Percentiles rank a stretch among this genome's conserved stretches.
Evolutionary conservation across 208 protist genomes (phyloP).

Genomic region (Acanthamoeba lugdunensis): DNA sequence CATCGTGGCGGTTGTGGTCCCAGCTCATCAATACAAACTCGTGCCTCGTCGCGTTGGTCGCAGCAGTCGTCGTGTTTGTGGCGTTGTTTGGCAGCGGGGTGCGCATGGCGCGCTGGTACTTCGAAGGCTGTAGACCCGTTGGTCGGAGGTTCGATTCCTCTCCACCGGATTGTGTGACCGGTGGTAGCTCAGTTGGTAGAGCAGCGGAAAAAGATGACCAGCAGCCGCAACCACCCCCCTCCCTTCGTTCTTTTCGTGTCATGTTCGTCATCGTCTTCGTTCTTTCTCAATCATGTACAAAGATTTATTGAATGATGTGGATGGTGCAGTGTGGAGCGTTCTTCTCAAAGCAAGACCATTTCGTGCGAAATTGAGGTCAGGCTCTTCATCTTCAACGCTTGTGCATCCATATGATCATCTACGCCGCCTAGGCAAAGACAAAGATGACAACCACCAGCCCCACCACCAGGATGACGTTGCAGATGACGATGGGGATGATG

Average conservation of each 20-base stretch:
- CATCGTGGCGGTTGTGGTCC: too few species aligned
- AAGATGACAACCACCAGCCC: conserved; percentile 41
- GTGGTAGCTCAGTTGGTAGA: conserved; percentile 28
- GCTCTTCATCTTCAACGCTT: too few species aligned
- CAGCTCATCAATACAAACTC: too few species aligned
- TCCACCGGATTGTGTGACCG: not conserved
- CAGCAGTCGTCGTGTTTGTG: too few species aligned
- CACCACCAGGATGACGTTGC: conserved; percentile 29
- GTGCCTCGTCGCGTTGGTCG: too few species aligned
- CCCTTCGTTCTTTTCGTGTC: not conserved
- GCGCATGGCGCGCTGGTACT: not conserved
- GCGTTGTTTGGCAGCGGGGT: not conserved
- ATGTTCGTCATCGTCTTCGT: not conserved
- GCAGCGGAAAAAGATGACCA: not conserved
- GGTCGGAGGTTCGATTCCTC: conserved; percentile 20
- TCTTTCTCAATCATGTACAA: not conserved
- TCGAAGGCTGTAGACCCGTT: conserved; percentile 40
- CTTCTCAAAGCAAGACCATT: too few species aligned
- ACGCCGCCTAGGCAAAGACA: not conserved
- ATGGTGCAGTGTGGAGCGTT: too few species aligned
- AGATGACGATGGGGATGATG: conserved; percentile 45
- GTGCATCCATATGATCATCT: too few species aligned
- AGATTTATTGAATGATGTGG: too few species aligned
- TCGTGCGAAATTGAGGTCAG: too few species aligned
- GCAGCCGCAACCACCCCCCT: not conserved